Conservation (phyloP, 352 stramenopile genomes). For the Phytophthora aleatoria region DNA sequence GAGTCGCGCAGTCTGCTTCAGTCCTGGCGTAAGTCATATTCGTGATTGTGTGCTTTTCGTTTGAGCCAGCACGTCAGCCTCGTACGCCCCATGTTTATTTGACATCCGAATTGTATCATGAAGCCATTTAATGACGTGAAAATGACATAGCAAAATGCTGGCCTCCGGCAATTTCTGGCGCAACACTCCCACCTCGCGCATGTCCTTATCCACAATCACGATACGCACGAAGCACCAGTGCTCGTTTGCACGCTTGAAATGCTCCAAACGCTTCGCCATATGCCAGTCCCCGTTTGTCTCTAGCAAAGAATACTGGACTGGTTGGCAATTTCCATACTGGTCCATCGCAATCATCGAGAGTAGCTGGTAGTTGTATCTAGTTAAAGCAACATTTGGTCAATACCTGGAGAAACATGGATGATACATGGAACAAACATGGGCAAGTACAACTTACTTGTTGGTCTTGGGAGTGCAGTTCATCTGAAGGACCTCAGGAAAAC, state of each 20-base stretch:
- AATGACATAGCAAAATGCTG: background rate
- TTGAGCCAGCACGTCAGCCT: background rate
- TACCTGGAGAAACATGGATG: no score
- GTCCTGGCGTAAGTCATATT: background rate
- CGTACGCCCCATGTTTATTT: background rate
- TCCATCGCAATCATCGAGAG: background rate
- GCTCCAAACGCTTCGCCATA: background rate
- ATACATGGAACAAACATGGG: no score
- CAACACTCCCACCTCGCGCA: background rate
- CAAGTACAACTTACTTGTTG: no score
- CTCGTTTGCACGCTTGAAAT: no score
- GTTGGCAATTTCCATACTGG: background rate
- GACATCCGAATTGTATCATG: background rate
- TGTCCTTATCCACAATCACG: background rate
- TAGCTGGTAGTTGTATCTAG: no score
- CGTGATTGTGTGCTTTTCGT: background rate
- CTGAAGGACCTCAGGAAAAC: no score
- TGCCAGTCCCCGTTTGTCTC: background rate
- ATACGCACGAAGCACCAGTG: no score
- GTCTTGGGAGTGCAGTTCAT: no score
- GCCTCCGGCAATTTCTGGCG: background rate
- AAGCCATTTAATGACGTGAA: background rate
- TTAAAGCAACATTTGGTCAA: no score
- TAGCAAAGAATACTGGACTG: background rate
- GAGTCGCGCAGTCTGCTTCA: background rate